Evolutionary conservation across 1,139 yeast genomes (phyloP), one percentile per base, ranked within the genome.

Genomic region (Yamadazyma sp.): DNA sequence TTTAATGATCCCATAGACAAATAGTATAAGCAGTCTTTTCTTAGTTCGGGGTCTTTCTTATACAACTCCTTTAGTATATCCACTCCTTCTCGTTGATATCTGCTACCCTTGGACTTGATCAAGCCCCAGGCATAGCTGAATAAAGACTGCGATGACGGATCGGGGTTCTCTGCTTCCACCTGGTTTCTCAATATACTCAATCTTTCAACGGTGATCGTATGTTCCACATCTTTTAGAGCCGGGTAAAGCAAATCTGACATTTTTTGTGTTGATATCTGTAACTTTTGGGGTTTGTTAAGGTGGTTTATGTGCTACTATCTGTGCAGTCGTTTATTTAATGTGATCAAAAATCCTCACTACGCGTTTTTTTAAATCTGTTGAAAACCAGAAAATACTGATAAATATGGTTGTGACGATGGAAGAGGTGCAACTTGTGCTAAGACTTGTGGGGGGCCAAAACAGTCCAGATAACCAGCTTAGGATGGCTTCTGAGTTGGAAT

Each of bases 101-200:
- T 72, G 17, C 70, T 70, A 32, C 70, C 66, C 35, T 62, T 54
- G 4, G 95, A 80, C 57, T 89, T 89, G 45, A 94, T 78, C 38
- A 92, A 68, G 1, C 95, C 98, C 98, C 99, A 94, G 1, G 97
- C 95, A 53, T 86, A 87, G 61, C 92, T 94, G 72, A 94, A 94
- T 42, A 81, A 77, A 3, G 96, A 84, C 59, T 88, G 97, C 0
- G 87, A 73, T 0, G 89, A 73, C 1, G 88, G 90, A 35, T 76
- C 69, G 8, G 94, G 95, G 29, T 86, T 82, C 58, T 94, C 98
- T 2, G 84, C 70, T 25, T 81, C 78, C 33, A 88, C 87, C 52
- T 90, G 97, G 52, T 82, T 77, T 44, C 78, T 80, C 29, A 92
- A 73, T 3, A 89, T 76, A 13, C 78, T 81, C 34, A 94, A 70